A percentile compares a stretch with the other conserved stretches of the same genome.
Evolutionary conservation across 805 yeast genomes (phyloP).

Genomic region (Priceomyces castillae): DNA sequence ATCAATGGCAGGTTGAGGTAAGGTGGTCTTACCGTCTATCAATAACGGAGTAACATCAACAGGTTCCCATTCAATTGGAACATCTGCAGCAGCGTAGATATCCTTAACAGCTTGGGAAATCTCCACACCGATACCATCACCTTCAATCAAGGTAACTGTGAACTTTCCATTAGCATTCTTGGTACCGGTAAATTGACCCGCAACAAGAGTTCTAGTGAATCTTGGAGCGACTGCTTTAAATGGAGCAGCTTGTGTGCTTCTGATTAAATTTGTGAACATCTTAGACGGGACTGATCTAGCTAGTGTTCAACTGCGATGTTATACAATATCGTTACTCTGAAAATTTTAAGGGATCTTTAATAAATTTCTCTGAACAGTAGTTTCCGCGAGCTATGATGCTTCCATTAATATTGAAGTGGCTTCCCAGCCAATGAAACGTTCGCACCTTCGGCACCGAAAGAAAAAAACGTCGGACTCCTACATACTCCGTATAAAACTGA

Average conservation of each 20-base stretch:
- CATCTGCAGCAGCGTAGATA: conserved; percentile 89
- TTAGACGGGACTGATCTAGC: conserved; percentile 5
- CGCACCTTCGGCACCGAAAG: conserved; percentile 1
- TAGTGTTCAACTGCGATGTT: conserved; percentile 1
- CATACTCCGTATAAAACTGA: not conserved
- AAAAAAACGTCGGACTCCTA: not conserved
- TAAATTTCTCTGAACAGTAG: not conserved
- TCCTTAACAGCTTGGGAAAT: conserved; percentile 92
- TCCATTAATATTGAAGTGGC: not conserved
- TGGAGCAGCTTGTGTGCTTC: conserved; percentile 17
- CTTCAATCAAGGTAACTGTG: conserved; percentile 94
- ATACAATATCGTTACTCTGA: not conserved
- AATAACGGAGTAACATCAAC: conserved; percentile 94
- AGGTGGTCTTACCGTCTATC: conserved; percentile 88
- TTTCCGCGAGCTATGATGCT: conserved; percentile 2
- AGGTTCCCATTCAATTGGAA: conserved; percentile 96
- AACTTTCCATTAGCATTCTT: conserved; percentile 78
- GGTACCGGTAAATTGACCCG: conserved; percentile 62
- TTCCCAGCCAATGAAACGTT: not conserved
- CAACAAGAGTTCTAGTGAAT: conserved; percentile 48
- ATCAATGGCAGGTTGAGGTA: conserved; percentile 89
- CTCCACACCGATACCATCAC: conserved; percentile 97
- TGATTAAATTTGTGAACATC: conserved; percentile 37
- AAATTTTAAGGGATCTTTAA: conserved; percentile 6
- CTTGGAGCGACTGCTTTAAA: conserved; percentile 18